Evolutionary conservation across 2,329 filamentous ascomycete species (phyloP), one percentile per base, ranked within the genome.

Genomic region (Phaeosphaeriaceae sp.): DNA sequence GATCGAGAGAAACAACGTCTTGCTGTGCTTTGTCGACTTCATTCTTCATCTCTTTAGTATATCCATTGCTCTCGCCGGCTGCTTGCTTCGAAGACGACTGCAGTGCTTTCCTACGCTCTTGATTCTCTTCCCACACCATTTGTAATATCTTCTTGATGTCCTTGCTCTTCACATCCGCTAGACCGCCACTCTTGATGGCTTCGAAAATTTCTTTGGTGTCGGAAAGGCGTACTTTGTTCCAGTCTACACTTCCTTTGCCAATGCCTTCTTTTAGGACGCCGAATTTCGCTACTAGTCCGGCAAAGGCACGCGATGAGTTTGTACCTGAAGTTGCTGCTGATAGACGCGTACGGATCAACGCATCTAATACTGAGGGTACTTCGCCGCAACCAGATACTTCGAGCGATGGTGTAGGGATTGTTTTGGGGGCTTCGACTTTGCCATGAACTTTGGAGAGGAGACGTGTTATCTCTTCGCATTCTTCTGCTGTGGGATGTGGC

Each of bases 81-180:
- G 69, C 66, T 13, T 54, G 46, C n/a, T 75, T 75, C 49, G 37
- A 76, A 6, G 61, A 60, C 12, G 65, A 58, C 12, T 60, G 32
- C 17, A 86, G 76, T 0, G 78, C 79, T 16, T 81, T 72, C 16
- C 77, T 79, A 9, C 83, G 80, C n/a, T 75, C 73, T 58, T 83
- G 77, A 30, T 90, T 90, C 58, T 90, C 85, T 36, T 84, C 76
- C 63, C 88, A 85, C 0, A 92, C 87, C 71, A 86, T 84, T 42
- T 90, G 83, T 7, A 95, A 77, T 29, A 90, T 90, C 13, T 75
- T 73, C 68, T 92, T 91, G 64, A 95, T 90, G 57, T 87, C 79
- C 43, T 81, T 86, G 50, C 84, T 86, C 72, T 92, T 94, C 13
- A 79, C 78, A n/a, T 83, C 81, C 2, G 85, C 87, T 2, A 92